These are phyloP conservation scores for Rozella allomycis DNA, from an alignment of 371 early-diverging fungal genomes.

Conservation along the genomic window DNA sequence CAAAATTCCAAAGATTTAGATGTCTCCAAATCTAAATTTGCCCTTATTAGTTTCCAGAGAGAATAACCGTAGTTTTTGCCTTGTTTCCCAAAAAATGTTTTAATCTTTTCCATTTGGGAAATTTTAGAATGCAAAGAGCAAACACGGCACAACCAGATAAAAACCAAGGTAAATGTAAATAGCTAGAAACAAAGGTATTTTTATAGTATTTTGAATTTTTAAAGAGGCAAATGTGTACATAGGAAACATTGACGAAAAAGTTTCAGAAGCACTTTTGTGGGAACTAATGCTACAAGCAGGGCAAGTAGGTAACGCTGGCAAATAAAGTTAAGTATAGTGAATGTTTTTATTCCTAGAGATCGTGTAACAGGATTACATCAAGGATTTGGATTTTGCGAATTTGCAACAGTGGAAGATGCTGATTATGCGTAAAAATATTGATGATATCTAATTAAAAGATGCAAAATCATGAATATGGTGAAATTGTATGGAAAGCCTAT, in stretches of 20 bases:
- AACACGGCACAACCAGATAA: too few relatives aligned
- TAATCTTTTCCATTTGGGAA: too few relatives aligned
- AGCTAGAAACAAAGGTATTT: too few relatives aligned
- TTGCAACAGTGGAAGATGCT: slow-evolving; percentile 77
- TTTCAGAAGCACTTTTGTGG: slow-evolving; percentile 79
- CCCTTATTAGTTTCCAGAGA: too few relatives aligned
- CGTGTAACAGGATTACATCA: slow-evolving; percentile 82
- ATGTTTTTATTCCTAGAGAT: slow-evolving; percentile 90
- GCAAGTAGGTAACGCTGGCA: slow-evolving; percentile 45
- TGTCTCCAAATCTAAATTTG: too few relatives aligned
- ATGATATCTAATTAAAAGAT: not conserved
- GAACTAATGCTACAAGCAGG: slow-evolving; percentile 96
- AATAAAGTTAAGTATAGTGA: slow-evolving; percentile 24
- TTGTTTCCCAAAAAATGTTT: too few relatives aligned
- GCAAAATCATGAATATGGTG: slow-evolving; percentile 71
- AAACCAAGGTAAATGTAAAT: too few relatives aligned
- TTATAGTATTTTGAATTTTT: too few relatives aligned
- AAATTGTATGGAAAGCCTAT: slow-evolving; percentile 85
- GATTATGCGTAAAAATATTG: slow-evolving; percentile 46
- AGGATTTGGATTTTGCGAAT: slow-evolving; percentile 92
- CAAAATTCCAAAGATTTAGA: too few relatives aligned
- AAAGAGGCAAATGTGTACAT: slow-evolving; percentile 92
- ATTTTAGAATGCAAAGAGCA: too few relatives aligned
- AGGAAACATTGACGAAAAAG: slow-evolving; percentile 88
- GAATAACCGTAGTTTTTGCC: too few relatives aligned